Evolutionary conservation across 1,284 basidiomycete species (phyloP).

Genomic region (Moesziomyces parantarcticus): DNA sequence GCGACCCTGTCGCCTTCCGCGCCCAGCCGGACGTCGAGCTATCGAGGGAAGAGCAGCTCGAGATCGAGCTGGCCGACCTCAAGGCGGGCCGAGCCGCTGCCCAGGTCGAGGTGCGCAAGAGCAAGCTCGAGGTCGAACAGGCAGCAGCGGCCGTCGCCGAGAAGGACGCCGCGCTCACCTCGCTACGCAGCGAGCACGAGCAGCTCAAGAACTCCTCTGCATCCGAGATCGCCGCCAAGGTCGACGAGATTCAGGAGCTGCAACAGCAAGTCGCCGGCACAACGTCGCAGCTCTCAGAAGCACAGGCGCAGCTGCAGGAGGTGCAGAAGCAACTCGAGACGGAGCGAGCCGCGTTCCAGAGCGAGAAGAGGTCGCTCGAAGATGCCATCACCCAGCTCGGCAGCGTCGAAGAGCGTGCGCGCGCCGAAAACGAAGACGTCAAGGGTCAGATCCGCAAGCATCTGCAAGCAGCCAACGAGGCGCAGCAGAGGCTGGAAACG

Average conservation of each 20-base stretch:
- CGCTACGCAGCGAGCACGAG: slow-evolving; percentile 74
- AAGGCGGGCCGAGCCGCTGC: slow-evolving; percentile 64
- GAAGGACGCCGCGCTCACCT: slow-evolving; percentile 78
- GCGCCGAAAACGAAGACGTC: slow-evolving; percentile 73
- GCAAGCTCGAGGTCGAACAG: slow-evolving; percentile 78
- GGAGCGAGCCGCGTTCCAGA: slow-evolving; percentile 76
- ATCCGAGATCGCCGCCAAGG: slow-evolving; percentile 71
- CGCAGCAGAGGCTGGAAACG: slow-evolving; percentile 79
- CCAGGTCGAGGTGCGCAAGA: slow-evolving; percentile 69
- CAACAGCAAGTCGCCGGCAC: slow-evolving; percentile 75
- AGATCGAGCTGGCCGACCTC: slow-evolving; percentile 78
- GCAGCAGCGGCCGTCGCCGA: slow-evolving; percentile 77
- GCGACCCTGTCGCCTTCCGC: slow-evolving; percentile 41
- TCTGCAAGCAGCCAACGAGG: slow-evolving; percentile 80
- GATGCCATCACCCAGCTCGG: slow-evolving; percentile 63
- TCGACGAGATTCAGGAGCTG: slow-evolving; percentile 77
- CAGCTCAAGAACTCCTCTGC: slow-evolving; percentile 72
- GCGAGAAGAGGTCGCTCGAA: slow-evolving; percentile 71
- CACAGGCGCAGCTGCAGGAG: slow-evolving; percentile 74
- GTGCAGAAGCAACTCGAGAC: slow-evolving; percentile 74
- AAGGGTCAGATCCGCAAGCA: slow-evolving; percentile 69
- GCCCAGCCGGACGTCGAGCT: slow-evolving; percentile 57
- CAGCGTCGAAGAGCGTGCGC: slow-evolving; percentile 55
- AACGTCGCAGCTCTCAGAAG: slow-evolving; percentile 74
- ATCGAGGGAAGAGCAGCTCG: slow-evolving; percentile 80